These are phyloP conservation scores for Sorghum bicolor DNA, from an alignment of 176 grass and related monocot genomes.

Conservation along the genomic window DNA sequence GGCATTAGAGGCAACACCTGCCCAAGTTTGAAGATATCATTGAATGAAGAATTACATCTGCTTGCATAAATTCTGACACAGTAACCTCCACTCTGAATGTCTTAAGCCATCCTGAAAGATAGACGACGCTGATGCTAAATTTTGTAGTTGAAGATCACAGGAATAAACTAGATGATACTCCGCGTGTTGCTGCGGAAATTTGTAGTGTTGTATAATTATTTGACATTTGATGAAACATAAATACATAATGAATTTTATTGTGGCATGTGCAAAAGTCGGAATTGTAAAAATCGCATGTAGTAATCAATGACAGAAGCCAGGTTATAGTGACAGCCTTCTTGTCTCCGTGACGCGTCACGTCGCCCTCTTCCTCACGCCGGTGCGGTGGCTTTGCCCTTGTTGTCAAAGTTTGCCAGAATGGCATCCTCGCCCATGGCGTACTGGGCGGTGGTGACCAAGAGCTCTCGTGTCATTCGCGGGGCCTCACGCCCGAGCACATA, in stretches of 20 bases:
- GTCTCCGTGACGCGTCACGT: no score
- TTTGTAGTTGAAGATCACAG: background rate
- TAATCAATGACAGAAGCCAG: background rate
- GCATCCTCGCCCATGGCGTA: no score
- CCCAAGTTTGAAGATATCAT: slow-evolving; percentile 44
- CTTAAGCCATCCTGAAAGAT: background rate
- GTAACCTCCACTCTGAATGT: background rate
- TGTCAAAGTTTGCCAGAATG: no score
- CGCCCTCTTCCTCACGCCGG: no score
- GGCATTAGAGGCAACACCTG: slow-evolving; percentile 66
- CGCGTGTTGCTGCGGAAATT: background rate
- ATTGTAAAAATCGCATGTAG: background rate
- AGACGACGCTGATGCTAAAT: background rate
- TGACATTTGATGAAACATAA: background rate
- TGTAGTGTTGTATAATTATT: background rate
- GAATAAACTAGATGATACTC: background rate
- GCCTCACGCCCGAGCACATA: no score
- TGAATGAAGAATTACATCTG: background rate
- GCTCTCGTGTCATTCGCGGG: no score
- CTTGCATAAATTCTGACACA: background rate
- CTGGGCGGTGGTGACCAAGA: no score
- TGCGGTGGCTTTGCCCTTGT: no score
- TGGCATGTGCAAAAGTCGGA: background rate
- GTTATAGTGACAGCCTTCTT: no score
- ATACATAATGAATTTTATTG: background rate